phyloP scores from a whole-genome alignment of 225 moss, liverwort and hornwort genomes.

The Pseudisothecium myosuroides region DNA sequence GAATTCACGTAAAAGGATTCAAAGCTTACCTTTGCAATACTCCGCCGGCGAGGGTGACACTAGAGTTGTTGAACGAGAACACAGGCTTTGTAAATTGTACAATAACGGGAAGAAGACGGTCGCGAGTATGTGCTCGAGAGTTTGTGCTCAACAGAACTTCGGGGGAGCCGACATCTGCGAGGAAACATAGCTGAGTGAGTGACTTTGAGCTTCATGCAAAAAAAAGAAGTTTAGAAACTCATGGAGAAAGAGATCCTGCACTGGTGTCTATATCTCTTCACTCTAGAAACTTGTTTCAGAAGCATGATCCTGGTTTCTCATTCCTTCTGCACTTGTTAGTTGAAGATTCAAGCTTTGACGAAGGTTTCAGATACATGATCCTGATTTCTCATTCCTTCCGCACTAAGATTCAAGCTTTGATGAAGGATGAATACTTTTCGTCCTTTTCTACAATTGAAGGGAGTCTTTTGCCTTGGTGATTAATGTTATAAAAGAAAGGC shows the following conservation, averaged over 20 bases:
- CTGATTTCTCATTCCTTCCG: background rate
- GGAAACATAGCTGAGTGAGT: background rate
- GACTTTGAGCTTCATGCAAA: background rate
- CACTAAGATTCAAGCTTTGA: background rate
- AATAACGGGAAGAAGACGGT: constrained; percentile 43
- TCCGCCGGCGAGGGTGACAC: constrained; percentile 45
- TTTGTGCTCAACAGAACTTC: constrained; percentile 65
- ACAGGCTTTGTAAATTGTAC: constrained; percentile 83
- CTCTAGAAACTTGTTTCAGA: background rate
- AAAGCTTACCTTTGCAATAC: constrained; percentile 30
- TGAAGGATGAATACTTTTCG: background rate
- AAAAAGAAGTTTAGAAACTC: background rate
- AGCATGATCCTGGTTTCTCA: background rate
- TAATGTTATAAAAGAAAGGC: background rate
- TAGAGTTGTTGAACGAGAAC: constrained; percentile 48
- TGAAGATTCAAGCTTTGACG: background rate
- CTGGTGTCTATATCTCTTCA: background rate
- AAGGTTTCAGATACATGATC: background rate
- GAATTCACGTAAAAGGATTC: background rate
- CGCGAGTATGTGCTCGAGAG: constrained; percentile 56
- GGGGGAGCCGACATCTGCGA: constrained; percentile 48
- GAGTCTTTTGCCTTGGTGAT: background rate
- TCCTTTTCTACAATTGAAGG: background rate
- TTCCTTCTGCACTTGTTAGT: background rate
- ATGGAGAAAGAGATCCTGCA: background rate